Base-by-base conservation (phyloP, 495 filamentous ascomycete genomes). In the Cudoniella acicularis region DNA sequence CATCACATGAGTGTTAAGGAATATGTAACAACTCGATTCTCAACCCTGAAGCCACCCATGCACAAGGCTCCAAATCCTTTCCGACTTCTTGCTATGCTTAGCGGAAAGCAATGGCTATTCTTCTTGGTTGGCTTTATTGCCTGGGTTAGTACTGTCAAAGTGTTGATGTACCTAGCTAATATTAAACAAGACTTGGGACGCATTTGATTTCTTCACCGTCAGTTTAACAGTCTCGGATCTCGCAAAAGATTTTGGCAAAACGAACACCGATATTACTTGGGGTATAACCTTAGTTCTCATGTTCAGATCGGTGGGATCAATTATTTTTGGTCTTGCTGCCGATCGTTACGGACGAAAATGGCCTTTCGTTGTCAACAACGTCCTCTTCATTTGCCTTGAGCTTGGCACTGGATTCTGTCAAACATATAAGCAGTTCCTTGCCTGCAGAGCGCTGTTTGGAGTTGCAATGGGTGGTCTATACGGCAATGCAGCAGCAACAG, bases 121-220 rank as follows among this genome's bases (percentile, higher is more conserved):
- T 95, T 96, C 72, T 67, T 79, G 27, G 83, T 87, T 62, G 86
- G 84, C 4, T 91, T 90, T 59, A 60, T 79, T 17, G 89, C 81
- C 10, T 92, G 89, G 89, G 79, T 82, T 67, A 0, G 8, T 30
- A 2, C 25, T 56, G 10, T 48, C 40, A 57, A 25, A 30, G 9
- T 13, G 11, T 13, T 50, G 57, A 48, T 40, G 24, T 20, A 42
- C 10, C 11, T 18, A 46, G 16, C 56, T 64, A 27, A 64, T 25
- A 9, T 49, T 30, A 20, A 9, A 47, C 25, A 69, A 83, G 83
- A 83, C 85, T 0, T 93, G 90, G 88, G 90, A 96, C 69, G 83
- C 90, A 13, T 92, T 94, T 60, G 91, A 96, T 67, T 96, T 96
- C 77, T 96, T 96, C 77, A 92, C 89, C 60, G 89, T 94, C 64